Evolutionary conservation across 345 rosid genomes (phyloP), one percentile per base, ranked within the genome.

Genomic region (Capsella bursapastoris): DNA sequence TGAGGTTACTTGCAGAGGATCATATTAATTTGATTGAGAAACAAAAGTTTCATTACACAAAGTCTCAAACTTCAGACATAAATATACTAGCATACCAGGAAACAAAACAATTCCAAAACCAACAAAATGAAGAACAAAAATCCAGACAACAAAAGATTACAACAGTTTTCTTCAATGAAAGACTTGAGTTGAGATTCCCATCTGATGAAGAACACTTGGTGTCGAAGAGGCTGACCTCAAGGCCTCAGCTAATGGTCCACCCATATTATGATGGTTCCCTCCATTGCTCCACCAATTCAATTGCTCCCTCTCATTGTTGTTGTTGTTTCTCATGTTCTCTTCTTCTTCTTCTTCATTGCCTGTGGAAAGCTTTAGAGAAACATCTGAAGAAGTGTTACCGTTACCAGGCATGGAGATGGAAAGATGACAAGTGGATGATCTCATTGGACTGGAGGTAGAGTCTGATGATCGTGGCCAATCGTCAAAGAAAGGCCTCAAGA

Each of bases 191-290:
- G 80, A 65, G 62, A 77, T 64, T 40, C 80, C 81, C 67, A 89
- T 57, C 71, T 84, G 94, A 75, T 84, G 90, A 35, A 90, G 83
- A 68, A 89, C 96, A 52, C 88, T 89, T 0, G 80, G 57, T 0
- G 61, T 60, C 0, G 66, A 52, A 1, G 93, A 84, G 1, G 81
- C 81, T 4, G 97, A 89, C 31, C 97, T 79, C 68, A 95, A 63
- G 3, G 96, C 97, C 82, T 95, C 98, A 0, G 94, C 99, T 0
- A 95, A 86, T 1, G 99, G 99, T 7, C 99, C 98, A 3, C 96
- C 99, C 92, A 92, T 77, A 84, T 40, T 71, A 11, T 77, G 47
- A 11, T 77, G 76, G 65, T 82, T 83, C 0, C 88, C 53, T 14
- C 82, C 80, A 93, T 92, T 87, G 7, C 89, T 89, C 38, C 81